A percentile compares a stretch with the other conserved stretches of the same genome.
Conservation (phyloP, 495 filamentous ascomycete species). For the Trichodelitschia bisporula region DNA sequence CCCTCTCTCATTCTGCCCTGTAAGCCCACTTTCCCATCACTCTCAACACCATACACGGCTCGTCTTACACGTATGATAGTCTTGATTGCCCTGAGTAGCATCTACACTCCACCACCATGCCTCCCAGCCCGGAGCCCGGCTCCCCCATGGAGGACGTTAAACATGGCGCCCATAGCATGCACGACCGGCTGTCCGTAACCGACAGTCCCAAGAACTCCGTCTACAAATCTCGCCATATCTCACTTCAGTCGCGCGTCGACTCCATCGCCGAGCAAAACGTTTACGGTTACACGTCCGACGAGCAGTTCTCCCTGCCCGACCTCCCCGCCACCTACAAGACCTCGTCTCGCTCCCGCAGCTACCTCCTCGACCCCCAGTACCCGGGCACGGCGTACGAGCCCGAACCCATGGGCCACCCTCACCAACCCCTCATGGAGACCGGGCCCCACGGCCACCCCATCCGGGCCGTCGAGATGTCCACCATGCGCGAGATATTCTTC, state of each 20-base stretch:
- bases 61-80: too few species aligned
- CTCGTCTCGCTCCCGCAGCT: slow-evolving; percentile 2
- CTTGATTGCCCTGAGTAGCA: too few species aligned
- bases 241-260: slow-evolving; percentile 9
- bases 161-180: too few species aligned
- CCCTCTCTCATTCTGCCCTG: too few species aligned
- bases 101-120: too few species aligned
- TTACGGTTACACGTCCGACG: slow-evolving; percentile 1
- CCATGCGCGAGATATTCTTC: slow-evolving; percentile 9
- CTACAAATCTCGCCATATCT: slow-evolving; percentile 10
- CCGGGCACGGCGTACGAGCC: slow-evolving; percentile 1
- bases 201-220: slow-evolving; percentile 3
- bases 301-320: slow-evolving; percentile 1
- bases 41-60: too few species aligned
- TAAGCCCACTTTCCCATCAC: too few species aligned
- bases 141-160: too few species aligned
- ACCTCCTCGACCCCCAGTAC: slow-evolving; percentile 4
- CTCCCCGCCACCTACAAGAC: slow-evolving; percentile 4
- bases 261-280: slow-evolving; percentile 8
- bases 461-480: slow-evolving; percentile 4
- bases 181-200: too few species aligned
- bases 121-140: too few species aligned
- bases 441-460: neutral
- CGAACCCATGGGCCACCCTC: slow-evolving; percentile 1
- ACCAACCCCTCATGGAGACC: slow-evolving; percentile 1